phyloP scores from a whole-genome alignment of 2,329 filamentous ascomycete genomes.

The Fusarium tricinctum region DNA sequence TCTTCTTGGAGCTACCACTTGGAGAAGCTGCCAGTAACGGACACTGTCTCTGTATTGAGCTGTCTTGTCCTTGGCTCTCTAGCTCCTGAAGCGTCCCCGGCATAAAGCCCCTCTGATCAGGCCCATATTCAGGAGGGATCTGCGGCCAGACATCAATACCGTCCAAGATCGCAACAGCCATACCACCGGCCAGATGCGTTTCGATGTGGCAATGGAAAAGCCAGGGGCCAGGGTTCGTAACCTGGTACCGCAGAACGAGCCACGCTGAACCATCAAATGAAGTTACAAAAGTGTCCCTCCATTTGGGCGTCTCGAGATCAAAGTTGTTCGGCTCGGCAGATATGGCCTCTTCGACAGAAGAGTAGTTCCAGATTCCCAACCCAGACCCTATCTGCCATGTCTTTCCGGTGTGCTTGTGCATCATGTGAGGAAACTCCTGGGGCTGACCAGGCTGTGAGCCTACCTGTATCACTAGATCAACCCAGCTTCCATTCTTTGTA shows the following conservation, averaged over 20 bases:
- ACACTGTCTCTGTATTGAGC: not conserved
- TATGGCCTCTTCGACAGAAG: conserved; percentile 10
- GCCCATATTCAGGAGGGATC: conserved; percentile 14
- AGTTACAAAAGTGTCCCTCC: conserved; percentile 11
- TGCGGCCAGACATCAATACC: conserved; percentile 12
- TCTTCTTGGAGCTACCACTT: not conserved
- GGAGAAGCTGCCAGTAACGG: not conserved
- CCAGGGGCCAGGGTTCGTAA: conserved; percentile 10
- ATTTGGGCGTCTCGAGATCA: conserved; percentile 8
- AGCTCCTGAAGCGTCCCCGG: conserved; percentile 4
- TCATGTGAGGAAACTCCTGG: conserved; percentile 10
- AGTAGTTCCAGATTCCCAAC: conserved; percentile 9
- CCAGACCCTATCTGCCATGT: conserved; percentile 15
- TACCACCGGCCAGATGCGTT: conserved; percentile 6
- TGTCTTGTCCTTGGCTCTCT: not conserved
- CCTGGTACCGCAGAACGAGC: conserved; percentile 11
- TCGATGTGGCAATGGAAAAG: conserved; percentile 14
- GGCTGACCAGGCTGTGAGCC: conserved; percentile 8
- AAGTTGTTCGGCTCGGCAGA: not conserved
- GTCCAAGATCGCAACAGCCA: conserved; percentile 8
- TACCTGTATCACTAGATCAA: conserved; percentile 13
- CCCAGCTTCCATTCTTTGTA: conserved; percentile 15
- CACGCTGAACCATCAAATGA: conserved; percentile 11
- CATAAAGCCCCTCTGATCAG: conserved; percentile 15
- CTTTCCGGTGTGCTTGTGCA: conserved; percentile 16